Evolutionary conservation across 1,284 basidiomycete genomes (phyloP).

Genomic region (Athelia psychrophila): DNA sequence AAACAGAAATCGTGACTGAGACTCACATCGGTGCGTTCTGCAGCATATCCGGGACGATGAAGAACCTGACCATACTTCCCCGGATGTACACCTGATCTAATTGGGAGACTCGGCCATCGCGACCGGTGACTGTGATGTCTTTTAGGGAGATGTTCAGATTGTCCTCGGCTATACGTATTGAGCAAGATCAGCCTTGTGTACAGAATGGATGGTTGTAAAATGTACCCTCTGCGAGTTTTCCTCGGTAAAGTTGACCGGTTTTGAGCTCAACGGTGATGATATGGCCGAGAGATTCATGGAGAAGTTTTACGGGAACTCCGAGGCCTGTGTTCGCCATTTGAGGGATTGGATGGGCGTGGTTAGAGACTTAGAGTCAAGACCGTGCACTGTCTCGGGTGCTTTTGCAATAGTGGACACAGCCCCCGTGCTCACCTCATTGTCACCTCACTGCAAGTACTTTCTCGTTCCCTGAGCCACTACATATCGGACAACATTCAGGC

Average conservation of each 20-base stretch:
- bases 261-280: constrained; percentile 98
- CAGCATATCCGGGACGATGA: constrained; percentile 99
- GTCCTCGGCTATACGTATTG: constrained; percentile 79
- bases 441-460: too few relatives aligned
- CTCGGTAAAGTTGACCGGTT: constrained; percentile 95
- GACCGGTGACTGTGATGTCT: constrained; percentile 96
- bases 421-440: too few relatives aligned
- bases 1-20: background rate
- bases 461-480: too few relatives aligned
- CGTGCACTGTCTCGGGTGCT: too few relatives aligned
- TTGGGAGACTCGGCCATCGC: constrained; percentile 98
- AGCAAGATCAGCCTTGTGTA: constrained; percentile 9
- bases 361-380: too few relatives aligned
- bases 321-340: constrained; percentile 41
- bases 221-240: constrained; percentile 93
- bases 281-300: constrained; percentile 94
- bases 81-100: constrained; percentile 99
- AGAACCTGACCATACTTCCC: constrained; percentile 97
- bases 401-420: too few relatives aligned
- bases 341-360: background rate
- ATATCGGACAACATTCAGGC: too few relatives aligned
- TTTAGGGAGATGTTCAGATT: constrained; percentile 96
- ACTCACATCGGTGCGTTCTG: constrained; percentile 98
- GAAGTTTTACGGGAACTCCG: constrained; percentile 89
- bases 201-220: constrained; percentile 9